These are phyloP conservation scores for Irpex lacteus DNA, from an alignment of 1,284 basidiomycete genomes.

Conservation along the genomic window DNA sequence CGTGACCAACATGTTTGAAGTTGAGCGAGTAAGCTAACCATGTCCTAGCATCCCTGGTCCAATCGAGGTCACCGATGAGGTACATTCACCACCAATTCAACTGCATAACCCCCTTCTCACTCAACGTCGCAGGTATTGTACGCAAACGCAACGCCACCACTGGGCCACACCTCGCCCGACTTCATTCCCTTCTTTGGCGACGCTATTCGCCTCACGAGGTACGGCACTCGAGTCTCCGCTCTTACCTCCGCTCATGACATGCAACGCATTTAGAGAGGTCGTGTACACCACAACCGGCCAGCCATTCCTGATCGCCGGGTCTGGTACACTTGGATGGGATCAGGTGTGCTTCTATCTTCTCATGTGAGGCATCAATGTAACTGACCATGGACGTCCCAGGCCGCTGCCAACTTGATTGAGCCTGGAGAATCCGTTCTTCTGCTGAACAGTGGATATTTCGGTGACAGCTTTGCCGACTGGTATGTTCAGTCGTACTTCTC, in stretches of 20 bases:
- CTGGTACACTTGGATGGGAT: constrained; percentile 95
- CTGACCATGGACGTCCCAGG: constrained; percentile 35
- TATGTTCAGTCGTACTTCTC: constrained; percentile 23
- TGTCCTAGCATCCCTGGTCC: constrained; percentile 72
- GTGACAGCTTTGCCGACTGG: constrained; percentile 83
- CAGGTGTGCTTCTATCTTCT: constrained; percentile 42
- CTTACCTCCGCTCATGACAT: background rate
- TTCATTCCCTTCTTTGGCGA: constrained; percentile 92
- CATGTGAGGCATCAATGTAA: background rate
- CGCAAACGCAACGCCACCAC: constrained; percentile 84
- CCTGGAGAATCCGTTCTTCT: constrained; percentile 81
- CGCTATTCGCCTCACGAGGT: constrained; percentile 84
- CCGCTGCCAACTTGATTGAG: constrained; percentile 82
- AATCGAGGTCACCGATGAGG: constrained; percentile 81
- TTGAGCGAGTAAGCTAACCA: background rate
- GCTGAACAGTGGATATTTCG: constrained; percentile 87
- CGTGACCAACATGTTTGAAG: constrained; percentile 23
- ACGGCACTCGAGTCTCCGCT: constrained; percentile 17
- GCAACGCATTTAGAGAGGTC: constrained; percentile 52
- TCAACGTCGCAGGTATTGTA: constrained; percentile 52
- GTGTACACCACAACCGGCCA: constrained; percentile 77
- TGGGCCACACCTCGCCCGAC: constrained; percentile 89
- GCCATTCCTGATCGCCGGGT: constrained; percentile 89
- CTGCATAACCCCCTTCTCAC: background rate
- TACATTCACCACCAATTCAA: constrained; percentile 26